Base-by-base conservation (phyloP, 2,329 filamentous ascomycete genomes). In the Beauveria brongniartii region DNA sequence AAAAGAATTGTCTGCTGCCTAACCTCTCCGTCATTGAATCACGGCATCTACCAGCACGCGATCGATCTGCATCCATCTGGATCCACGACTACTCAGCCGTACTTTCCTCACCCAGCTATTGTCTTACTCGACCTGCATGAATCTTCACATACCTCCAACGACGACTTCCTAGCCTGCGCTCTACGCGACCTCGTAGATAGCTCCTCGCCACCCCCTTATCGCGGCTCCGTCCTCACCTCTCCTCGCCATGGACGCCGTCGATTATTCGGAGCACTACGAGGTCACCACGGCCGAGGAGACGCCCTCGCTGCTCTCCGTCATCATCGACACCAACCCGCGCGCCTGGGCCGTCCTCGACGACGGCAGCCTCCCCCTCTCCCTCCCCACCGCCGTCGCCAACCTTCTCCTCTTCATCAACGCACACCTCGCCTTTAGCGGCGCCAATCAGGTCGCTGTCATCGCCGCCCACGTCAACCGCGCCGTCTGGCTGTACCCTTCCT, bases 331-430 rank as follows among this genome's bases (percentile, higher is more conserved):
- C 28, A 99, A 99, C 72, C 94, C 94, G 2, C 89, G 92, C 68
- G 92, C 94, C 68, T 96, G 94, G 94, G 86, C 90, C 7, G 81
- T 90, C 63, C 83, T 97, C 50, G 80, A 87, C 63, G 76, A 85
- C 61, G 58, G 58, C 41, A 84, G 83, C 37, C 85, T 97, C 8
- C 86, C 93, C 30, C 83, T 99, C 63, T 90, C 90, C 55, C 83
- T 99, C 63, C 90, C 90, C 55, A 88, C 89, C 69, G 91, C 91
- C 63, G 80, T 99, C 63, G 91, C 93, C 64, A 85, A 93, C 75
- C 83, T 97, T 65, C 87, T 97, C 69, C 88, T 99, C 78, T 97
- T 97, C 77, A 87, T 97, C 77, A 97, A 99, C 74, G 91, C 93
- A 60, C 95, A 99, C 72, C 83, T 99, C 37, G 92, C 94, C 66